A percentile compares a stretch with the other conserved stretches of the same genome.
Conservation (phyloP, 2,329 filamentous ascomycete species). For the Aureobasidium subglaciale region DNA sequence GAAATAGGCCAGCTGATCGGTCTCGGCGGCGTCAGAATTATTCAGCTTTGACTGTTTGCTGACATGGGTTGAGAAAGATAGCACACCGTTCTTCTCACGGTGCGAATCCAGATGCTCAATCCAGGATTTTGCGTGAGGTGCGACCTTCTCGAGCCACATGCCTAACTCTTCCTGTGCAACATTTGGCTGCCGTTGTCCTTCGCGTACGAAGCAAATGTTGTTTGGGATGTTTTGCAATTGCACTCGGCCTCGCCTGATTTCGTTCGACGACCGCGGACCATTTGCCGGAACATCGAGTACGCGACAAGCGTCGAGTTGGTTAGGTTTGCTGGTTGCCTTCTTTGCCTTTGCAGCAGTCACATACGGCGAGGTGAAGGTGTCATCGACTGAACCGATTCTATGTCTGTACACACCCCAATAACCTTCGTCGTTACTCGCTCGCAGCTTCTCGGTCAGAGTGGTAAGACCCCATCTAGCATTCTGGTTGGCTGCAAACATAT, state of each 20-base stretch:
- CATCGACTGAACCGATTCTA: background rate
- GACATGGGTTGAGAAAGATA: background rate
- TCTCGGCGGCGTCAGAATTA: background rate
- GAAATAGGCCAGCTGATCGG: background rate
- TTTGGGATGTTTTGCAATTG: background rate
- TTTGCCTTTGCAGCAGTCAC: background rate
- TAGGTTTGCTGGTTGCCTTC: background rate
- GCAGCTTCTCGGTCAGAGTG: background rate
- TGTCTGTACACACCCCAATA: background rate
- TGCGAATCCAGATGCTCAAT: background rate
- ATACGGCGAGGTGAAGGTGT: background rate
- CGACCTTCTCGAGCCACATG: background rate
- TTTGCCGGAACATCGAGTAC: background rate
- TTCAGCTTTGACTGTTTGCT: background rate
- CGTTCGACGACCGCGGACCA: background rate
- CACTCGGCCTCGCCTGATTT: background rate
- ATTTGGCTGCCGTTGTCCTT: background rate
- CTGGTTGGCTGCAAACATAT: background rate
- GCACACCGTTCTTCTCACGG: background rate
- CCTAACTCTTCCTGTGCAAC: background rate
- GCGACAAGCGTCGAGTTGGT: background rate
- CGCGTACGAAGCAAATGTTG: background rate
- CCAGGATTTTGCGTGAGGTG: background rate
- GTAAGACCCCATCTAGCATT: background rate
- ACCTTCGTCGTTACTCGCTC: background rate